Evolutionary conservation across 495 filamentous ascomycete species (phyloP).

Genomic region (Ascobolus immersus): DNA sequence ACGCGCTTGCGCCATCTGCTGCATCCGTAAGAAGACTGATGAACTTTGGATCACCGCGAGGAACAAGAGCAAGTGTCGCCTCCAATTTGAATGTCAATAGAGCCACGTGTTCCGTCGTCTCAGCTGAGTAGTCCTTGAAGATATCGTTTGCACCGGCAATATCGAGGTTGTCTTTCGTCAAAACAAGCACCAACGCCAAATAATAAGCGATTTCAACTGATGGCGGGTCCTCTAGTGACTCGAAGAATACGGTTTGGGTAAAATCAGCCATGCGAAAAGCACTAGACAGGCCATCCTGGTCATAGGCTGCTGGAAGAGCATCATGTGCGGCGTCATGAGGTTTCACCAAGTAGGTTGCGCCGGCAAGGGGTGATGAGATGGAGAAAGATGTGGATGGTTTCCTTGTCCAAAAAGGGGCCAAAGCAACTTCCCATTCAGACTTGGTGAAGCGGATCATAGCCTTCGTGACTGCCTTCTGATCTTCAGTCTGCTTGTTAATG

Average conservation of each 20-base stretch:
- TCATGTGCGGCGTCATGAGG: no score
- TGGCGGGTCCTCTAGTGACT: slow-evolving; percentile 3
- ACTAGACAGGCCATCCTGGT: slow-evolving; percentile 40
- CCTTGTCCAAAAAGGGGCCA: slow-evolving; percentile 33
- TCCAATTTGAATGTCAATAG: no score
- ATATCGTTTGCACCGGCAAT: slow-evolving; percentile 32
- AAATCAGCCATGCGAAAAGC: slow-evolving; percentile 52
- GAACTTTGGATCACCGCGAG: no score
- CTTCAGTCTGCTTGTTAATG: no score
- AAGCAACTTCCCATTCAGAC: slow-evolving; percentile 24
- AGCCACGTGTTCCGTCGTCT: no score
- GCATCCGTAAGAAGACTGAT: no score
- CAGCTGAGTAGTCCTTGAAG: slow-evolving; percentile 22
- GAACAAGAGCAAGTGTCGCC: no score
- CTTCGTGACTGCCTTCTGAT: no score
- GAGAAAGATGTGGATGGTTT: slow-evolving; percentile 36
- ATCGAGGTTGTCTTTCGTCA: slow-evolving; percentile 38
- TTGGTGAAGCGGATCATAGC: slow-evolving; percentile 26
- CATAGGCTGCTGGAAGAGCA: slow-evolving; percentile 20
- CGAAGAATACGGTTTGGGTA: slow-evolving; percentile 15
- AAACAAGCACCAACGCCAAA: slow-evolving; percentile 28
- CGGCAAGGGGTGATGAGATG: slow-evolving; percentile 44
- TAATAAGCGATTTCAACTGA: slow-evolving; percentile 17
- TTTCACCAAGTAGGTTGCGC: slow-evolving; percentile 39
- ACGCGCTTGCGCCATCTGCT: no score